Base-by-base conservation (phyloP, 2,329 filamentous ascomycete genomes). In the Fusarium euwallaceae region DNA sequence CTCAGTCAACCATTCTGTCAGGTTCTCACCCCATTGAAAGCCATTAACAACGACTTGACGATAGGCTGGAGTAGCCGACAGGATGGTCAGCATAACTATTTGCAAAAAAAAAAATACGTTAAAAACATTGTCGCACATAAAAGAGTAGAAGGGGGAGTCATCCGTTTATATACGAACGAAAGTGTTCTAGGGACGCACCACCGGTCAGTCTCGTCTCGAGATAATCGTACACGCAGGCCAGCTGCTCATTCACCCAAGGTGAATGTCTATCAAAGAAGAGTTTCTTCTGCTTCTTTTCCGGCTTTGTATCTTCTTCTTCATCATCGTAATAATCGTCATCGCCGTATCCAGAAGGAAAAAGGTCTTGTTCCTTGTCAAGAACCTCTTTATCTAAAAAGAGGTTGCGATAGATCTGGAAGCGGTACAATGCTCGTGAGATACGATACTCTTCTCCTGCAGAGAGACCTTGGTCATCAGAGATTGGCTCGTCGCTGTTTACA, bases 181-280 rank as follows among this genome's bases (percentile, higher is more conserved):
- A 7, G 32, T 34, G 32, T 34, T 53, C 36, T 36, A 34, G 43
- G 45, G 53, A 67, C 76, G 61, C 53, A 78, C 70, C 74, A 41
- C 72, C 63, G 10, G 74, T 76, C 22, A 78, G 27, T 29, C 69
- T 55, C 6, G 69, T 71, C 51, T 78, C 71, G 22, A 78, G 68
- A 61, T 72, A 75, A 39, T 72, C 67, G 32, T 76, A 71, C 12
- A 78, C 65, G 45, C 75, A 78, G 6, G 66, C 69, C 51, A 76
- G 56, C 58, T 78, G 73, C 64, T 78, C 73, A 14, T 77, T 78
- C 12, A 76, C 75, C 75, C 69, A 77, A 4, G 75, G 73, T 4
- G 76, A 77, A 58, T 76, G 70, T 4, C 68, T 37, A 16, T 66
- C 63, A 29, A 78, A 78, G 61, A 78, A 78, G 3, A 77, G 27